Percentiles rank a stretch among this genome's conserved stretches.
Conservation (phyloP, 2,329 filamentous ascomycete genomes). For the Aspergillus sp. region DNA sequence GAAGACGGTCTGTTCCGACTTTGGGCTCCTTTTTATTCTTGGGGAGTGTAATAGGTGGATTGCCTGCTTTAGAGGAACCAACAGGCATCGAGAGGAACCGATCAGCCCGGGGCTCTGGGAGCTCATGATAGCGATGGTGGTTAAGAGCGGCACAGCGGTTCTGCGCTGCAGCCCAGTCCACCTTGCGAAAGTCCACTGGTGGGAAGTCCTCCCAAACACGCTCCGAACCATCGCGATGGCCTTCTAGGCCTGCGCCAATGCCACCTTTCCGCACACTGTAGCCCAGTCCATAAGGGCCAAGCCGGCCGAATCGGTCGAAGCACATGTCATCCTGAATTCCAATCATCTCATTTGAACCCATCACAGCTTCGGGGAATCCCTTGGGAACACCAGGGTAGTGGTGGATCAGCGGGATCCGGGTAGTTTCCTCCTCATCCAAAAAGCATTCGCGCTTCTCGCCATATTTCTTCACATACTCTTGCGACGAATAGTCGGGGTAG, state of each 20-base stretch:
- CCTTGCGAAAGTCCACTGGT: conserved; percentile 69
- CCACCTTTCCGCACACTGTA: conserved; percentile 77
- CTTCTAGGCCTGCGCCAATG: conserved; percentile 77
- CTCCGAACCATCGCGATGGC: conserved; percentile 75
- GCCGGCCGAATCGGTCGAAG: conserved; percentile 84
- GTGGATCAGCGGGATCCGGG: conserved; percentile 63
- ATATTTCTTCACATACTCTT: conserved; percentile 52
- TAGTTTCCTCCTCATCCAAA: conserved; percentile 61
- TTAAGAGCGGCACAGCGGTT: conserved; percentile 70
- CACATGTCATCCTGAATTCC: conserved; percentile 80
- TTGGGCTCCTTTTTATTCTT: conserved; percentile 16
- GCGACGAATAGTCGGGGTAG: conserved; percentile 60
- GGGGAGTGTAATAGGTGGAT: conserved; percentile 7
- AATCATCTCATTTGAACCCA: conserved; percentile 82
- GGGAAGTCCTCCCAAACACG: conserved; percentile 67
- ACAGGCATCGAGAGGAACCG: conserved; percentile 31
- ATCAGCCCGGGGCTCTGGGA: conserved; percentile 32
- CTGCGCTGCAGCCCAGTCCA: conserved; percentile 78
- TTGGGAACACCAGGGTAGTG: conserved; percentile 73
- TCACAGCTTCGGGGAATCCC: conserved; percentile 77
- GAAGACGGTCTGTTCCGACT: conserved; percentile 24
- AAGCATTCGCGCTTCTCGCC: conserved; percentile 70
- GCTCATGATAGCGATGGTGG: conserved; percentile 58
- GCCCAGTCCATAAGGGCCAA: conserved; percentile 85
- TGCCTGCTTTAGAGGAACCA: conserved; percentile 17